Conservation (phyloP, 2,329 filamentous ascomycete species). For the Colletotrichum karsti region DNA sequence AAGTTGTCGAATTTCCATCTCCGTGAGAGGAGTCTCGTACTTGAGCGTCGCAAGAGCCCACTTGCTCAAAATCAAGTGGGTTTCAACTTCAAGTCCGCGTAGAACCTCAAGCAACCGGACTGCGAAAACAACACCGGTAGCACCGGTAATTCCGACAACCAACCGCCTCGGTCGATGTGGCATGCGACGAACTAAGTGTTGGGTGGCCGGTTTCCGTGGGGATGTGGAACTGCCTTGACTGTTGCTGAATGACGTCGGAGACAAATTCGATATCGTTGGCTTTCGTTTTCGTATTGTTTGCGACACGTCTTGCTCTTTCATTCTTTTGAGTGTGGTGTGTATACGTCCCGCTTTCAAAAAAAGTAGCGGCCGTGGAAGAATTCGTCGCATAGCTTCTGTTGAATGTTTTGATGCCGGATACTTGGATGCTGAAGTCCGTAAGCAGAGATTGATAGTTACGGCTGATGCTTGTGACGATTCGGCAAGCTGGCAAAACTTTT, state of each 20-base stretch:
- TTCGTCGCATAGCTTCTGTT: too few species aligned
- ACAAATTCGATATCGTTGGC: too few species aligned
- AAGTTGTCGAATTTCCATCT: background rate
- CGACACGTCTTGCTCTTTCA: too few species aligned
- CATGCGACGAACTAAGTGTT: background rate
- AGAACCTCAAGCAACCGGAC: slow-evolving; percentile 50
- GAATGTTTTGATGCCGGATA: too few species aligned
- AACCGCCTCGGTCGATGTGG: slow-evolving; percentile 7
- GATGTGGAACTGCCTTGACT: background rate
- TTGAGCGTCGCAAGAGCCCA: slow-evolving; percentile 57
- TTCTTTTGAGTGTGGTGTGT: too few species aligned
- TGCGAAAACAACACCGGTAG: slow-evolving; percentile 53
- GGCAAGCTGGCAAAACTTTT: too few species aligned
- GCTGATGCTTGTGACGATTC: too few species aligned
- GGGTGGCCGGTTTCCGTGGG: background rate
- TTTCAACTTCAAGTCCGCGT: slow-evolving; percentile 52
- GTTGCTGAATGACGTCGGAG: background rate
- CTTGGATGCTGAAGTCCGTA: too few species aligned
- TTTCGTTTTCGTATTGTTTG: too few species aligned
- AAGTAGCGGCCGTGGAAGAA: too few species aligned
- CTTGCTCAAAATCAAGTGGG: slow-evolving; percentile 55
- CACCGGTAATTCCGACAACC: slow-evolving; percentile 58
- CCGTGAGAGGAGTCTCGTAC: slow-evolving; percentile 42
- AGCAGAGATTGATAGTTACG: too few species aligned
- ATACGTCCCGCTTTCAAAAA: too few species aligned